Evolutionary conservation across 768 basidiomycete genomes (phyloP).

Genomic region (Pisolithus tinctorius): DNA sequence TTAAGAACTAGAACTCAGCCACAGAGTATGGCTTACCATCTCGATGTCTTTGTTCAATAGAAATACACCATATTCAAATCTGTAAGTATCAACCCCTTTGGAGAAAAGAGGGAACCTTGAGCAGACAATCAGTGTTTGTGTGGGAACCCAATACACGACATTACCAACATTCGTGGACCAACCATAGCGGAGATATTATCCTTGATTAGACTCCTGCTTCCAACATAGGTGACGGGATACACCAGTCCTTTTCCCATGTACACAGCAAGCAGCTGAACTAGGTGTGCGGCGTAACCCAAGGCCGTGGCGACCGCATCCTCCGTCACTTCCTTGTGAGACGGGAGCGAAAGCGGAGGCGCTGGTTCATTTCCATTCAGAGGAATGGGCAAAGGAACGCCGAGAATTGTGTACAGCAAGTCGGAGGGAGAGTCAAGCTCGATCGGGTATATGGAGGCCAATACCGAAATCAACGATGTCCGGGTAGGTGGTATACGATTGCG

Average conservation of each 20-base stretch:
- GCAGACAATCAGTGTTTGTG: conserved; percentile 7
- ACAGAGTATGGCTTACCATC: conserved; percentile 44
- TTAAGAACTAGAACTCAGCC: conserved; percentile 2
- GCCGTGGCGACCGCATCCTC: conserved; percentile 88
- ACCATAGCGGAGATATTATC: conserved; percentile 95
- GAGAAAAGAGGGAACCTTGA: conserved; percentile 91
- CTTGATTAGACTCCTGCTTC: conserved; percentile 84
- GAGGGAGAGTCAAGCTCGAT: conserved; percentile 82
- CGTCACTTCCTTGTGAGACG: conserved; percentile 62
- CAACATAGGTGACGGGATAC: conserved; percentile 87
- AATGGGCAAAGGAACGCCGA: conserved; percentile 86
- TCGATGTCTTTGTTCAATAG: conserved; percentile 97
- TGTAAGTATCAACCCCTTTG: conserved; percentile 90
- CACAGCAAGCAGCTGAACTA: conserved; percentile 73
- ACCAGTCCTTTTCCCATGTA: conserved; percentile 72
- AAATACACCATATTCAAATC: conserved; percentile 97
- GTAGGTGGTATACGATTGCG: conserved; percentile 43
- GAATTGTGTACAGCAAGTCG: conserved; percentile 84
- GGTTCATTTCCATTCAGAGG: conserved; percentile 69
- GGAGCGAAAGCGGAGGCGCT: conserved; percentile 70
- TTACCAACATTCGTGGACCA: conserved; percentile 82
- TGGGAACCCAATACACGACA: conserved; percentile 2
- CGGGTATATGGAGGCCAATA: conserved; percentile 75
- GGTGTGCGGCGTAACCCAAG: conserved; percentile 84
- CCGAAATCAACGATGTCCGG: conserved; percentile 60